phyloP scores from a whole-genome alignment of 176 grass and related monocot species.

The Ensete glaucum region DNA sequence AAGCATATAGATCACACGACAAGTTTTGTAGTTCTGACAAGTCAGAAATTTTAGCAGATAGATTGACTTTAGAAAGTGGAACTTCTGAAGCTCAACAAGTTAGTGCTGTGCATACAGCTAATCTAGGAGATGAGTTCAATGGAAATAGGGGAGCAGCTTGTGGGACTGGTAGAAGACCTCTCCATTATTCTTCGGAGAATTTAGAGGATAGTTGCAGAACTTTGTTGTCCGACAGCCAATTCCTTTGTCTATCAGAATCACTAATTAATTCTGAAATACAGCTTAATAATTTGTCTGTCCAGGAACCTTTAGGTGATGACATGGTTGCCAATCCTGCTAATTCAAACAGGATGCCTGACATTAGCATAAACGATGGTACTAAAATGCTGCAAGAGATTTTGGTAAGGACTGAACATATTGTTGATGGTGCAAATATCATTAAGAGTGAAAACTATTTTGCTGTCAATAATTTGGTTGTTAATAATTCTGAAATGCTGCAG shows the following conservation, averaged over 20 bases:
- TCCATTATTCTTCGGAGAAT: not conserved
- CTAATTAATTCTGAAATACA: slow-evolving; percentile 41
- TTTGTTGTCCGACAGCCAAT: not conserved
- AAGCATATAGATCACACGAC: not conserved
- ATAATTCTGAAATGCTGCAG: slow-evolving; percentile 9
- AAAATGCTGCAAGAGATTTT: slow-evolving; percentile 15
- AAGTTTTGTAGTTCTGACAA: not conserved
- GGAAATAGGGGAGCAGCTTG: slow-evolving; percentile 3
- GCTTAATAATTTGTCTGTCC: slow-evolving; percentile 39
- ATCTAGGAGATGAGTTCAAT: not conserved
- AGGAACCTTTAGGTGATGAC: slow-evolving; percentile 27
- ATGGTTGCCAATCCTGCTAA: slow-evolving; percentile 33
- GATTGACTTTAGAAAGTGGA: slow-evolving; percentile 27
- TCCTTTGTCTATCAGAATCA: not conserved
- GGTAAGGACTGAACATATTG: not conserved
- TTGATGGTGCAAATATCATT: not conserved
- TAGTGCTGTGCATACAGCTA: too few species aligned
- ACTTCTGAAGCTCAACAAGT: slow-evolving; percentile 16
- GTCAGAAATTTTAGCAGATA: not conserved
- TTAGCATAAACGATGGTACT: slow-evolving; percentile 11
- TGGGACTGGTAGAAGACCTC: not conserved
- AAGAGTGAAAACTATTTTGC: not conserved
- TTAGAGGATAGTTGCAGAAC: slow-evolving; percentile 1
- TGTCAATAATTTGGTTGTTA: not conserved
- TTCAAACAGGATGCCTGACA: slow-evolving; percentile 26